Conservation (phyloP, 805 yeast genomes). For the Candida cerambycidarum region DNA sequence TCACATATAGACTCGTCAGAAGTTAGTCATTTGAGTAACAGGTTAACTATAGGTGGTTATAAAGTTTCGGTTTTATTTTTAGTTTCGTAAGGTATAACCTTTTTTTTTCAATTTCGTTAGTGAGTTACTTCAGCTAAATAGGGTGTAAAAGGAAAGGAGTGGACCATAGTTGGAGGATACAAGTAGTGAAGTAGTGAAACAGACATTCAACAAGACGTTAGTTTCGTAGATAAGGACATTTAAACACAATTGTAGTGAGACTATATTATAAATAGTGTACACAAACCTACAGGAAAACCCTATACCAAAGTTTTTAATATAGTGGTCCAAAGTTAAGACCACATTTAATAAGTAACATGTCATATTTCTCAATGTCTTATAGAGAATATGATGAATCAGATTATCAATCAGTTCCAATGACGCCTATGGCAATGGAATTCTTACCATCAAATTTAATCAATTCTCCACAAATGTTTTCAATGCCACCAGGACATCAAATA, state of each 20-base stretch:
- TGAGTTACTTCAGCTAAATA: no score
- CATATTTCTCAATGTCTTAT: conserved; percentile 8
- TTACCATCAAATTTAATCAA: conserved; percentile 13
- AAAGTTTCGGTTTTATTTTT: background rate
- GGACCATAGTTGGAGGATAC: no score
- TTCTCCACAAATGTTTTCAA: conserved; percentile 1
- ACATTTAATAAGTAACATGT: conserved; percentile 1
- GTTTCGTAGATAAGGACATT: no score
- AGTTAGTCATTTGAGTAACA: background rate
- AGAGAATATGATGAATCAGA: background rate
- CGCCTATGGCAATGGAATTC: conserved; percentile 12
- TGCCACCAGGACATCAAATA: background rate
- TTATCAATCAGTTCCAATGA: conserved; percentile 5
- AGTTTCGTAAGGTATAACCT: conserved; percentile 6
- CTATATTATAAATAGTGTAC: no score
- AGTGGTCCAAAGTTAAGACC: no score
- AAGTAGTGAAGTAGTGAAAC: no score
- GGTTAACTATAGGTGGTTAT: background rate
- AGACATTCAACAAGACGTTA: no score
- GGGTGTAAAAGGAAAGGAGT: no score
- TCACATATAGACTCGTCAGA: background rate
- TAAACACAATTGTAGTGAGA: no score
- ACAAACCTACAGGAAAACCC: no score
- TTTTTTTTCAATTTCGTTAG: conserved; percentile 1
- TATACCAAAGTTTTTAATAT: no score